phyloP scores from a whole-genome alignment of 1,139 yeast genomes.

The Hyphopichia burtonii region DNA sequence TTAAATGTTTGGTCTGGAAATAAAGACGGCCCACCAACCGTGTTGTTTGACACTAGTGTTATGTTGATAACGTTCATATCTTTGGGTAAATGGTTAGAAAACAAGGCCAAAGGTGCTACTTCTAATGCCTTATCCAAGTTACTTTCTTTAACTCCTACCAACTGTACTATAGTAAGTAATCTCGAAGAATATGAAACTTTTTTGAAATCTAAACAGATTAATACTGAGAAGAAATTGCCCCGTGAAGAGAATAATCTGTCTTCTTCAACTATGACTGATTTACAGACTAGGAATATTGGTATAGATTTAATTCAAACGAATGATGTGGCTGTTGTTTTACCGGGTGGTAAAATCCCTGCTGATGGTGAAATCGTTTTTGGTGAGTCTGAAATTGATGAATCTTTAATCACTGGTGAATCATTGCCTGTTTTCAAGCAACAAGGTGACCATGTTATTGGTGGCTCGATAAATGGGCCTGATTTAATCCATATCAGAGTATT shows the following conservation, averaged over 20 bases:
- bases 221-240: slow-evolving; percentile 4
- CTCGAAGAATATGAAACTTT: slow-evolving; percentile 23
- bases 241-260: background rate
- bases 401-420: slow-evolving; percentile 88
- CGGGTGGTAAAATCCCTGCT: slow-evolving; percentile 89
- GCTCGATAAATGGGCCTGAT: slow-evolving; percentile 84
- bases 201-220: slow-evolving; percentile 11
- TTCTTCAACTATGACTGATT: slow-evolving; percentile 10
- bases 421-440: slow-evolving; percentile 61
- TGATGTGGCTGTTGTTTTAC: slow-evolving; percentile 75
- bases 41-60: slow-evolving; percentile 82
- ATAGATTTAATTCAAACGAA: slow-evolving; percentile 75
- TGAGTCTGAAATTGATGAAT: slow-evolving; percentile 80
- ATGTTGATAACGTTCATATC: slow-evolving; percentile 84
- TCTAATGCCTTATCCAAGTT: slow-evolving; percentile 82
- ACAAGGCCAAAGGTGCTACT: slow-evolving; percentile 91
- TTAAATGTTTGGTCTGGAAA: slow-evolving; percentile 41
- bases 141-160: slow-evolving; percentile 76
- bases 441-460: slow-evolving; percentile 78
- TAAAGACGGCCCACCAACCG: slow-evolving; percentile 54
- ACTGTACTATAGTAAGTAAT: slow-evolving; percentile 62
- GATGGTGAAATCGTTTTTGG: slow-evolving; percentile 84
- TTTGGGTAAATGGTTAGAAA: slow-evolving; percentile 87
- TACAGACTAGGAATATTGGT: slow-evolving; percentile 42
- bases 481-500: slow-evolving; percentile 67